Evolutionary conservation across 805 yeast species (phyloP), one percentile per base, ranked within the genome.

Genomic region (Peterozyma xylosa): DNA sequence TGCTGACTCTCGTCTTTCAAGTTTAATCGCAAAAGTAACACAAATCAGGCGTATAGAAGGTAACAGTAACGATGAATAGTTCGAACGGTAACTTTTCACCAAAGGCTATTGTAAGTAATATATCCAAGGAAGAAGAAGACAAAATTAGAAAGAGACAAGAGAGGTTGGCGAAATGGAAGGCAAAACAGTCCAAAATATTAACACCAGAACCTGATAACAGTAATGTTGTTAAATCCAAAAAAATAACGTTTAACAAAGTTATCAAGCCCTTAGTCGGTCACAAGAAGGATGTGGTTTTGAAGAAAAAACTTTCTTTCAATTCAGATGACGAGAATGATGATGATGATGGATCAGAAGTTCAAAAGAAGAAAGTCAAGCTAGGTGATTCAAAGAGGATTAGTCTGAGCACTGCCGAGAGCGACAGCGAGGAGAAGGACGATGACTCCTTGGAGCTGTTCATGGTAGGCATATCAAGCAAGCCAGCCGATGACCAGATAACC

Each of bases 131-230:
- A n/a, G 54, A 56, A 38, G 72, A 64, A 47, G 66, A 63, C 43
- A 63, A 62, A 45, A 55, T 58, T 30, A 55, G 60, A 43, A 59
- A 60, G 42, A 67, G 87, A 42, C 73, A 73, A 48, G 79, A 75
- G 48, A 73, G 71, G 50, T 54, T 80, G 40, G 76, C 76, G 5
- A 72, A 71, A 38, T 82, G 87, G 87, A 79, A 76, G 52, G 66
- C 63, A 51, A 76, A 76, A 59, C 77, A 76, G 54, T 18, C n/a
- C 21, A 16, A 37, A 11, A 5, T 21, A 15, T 37, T 14, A 33
- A 35, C 37, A 11, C 38, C 45, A 18, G 38, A 38, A 32, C 30
- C 32, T 30, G 18, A 16, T 21, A 42, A 30, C 32, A 41, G 35
- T 7, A 37, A 35, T 11, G 17, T 39, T 3, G 13, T 37, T 9